A percentile compares a stretch with the other conserved stretches of the same genome.
phyloP scores from a whole-genome alignment of 1,139 yeast genomes.

The Suhomyces atakaporum region DNA sequence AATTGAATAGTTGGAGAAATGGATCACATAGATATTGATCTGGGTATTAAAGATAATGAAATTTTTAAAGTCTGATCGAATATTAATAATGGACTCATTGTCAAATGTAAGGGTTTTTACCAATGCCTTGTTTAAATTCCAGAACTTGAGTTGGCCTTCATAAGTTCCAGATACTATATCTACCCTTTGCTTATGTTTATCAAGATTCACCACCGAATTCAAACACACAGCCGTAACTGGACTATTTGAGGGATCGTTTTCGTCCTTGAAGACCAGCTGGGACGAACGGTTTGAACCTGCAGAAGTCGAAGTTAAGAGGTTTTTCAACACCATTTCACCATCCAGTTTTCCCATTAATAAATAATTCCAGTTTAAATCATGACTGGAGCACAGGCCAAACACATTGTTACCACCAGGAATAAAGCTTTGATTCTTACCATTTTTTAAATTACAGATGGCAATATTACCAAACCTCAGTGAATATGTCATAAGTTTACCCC shows the following conservation, averaged over 20 bases:
- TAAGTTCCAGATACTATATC: slow-evolving; percentile 33
- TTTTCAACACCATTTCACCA: slow-evolving; percentile 37
- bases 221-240: slow-evolving; percentile 26
- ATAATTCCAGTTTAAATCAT: slow-evolving; percentile 38
- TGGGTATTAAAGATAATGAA: slow-evolving; percentile 28
- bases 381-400: slow-evolving; percentile 24
- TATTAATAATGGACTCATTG: slow-evolving; percentile 23
- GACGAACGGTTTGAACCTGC: slow-evolving; percentile 28
- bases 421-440: slow-evolving; percentile 44
- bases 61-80: slow-evolving; percentile 35
- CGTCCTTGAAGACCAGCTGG: slow-evolving; percentile 20
- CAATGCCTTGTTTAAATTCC: slow-evolving; percentile 32
- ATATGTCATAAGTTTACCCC: slow-evolving; percentile 40
- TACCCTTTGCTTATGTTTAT: slow-evolving; percentile 25
- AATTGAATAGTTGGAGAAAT: slow-evolving; percentile 20
- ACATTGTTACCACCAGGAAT: slow-evolving; percentile 40
- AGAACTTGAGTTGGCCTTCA: slow-evolving; percentile 28
- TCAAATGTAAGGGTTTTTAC: slow-evolving; percentile 16
- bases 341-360: slow-evolving; percentile 30
- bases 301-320: slow-evolving; percentile 37
- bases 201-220: slow-evolving; percentile 21
- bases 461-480: slow-evolving; percentile 38
- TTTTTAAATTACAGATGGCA: slow-evolving; percentile 38
- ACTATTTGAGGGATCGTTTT: slow-evolving; percentile 10
- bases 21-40: slow-evolving; percentile 23